A percentile compares a stretch with the other conserved stretches of the same genome.
These are phyloP conservation scores for Clitocybe nebularis DNA, from an alignment of 1,284 basidiomycete genomes.

Conservation along the genomic window DNA sequence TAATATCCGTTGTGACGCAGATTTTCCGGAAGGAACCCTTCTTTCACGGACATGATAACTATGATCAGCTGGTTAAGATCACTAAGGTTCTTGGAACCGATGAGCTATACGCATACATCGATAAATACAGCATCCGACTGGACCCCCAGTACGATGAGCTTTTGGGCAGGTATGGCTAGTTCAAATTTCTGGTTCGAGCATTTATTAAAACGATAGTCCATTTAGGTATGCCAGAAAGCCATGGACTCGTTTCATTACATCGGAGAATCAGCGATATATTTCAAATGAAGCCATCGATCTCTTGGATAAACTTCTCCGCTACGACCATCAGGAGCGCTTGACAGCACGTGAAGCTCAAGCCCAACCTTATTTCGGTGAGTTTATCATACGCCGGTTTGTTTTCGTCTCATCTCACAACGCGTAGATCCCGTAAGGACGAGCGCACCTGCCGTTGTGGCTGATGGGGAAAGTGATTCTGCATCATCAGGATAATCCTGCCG, in stretches of 20 bases:
- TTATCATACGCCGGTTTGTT: slow-evolving; percentile 10
- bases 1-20: slow-evolving; percentile 37
- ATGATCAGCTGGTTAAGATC: slow-evolving; percentile 98
- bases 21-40: slow-evolving; percentile 99
- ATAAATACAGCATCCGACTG: slow-evolving; percentile 92
- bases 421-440: slow-evolving; percentile 61
- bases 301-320: slow-evolving; percentile 91
- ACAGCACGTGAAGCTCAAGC: slow-evolving; percentile 90
- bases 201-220: slow-evolving; percentile 8
- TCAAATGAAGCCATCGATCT: slow-evolving; percentile 99
- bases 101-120: slow-evolving; percentile 86
- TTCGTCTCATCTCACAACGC: slow-evolving; percentile 21
- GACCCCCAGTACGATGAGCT: slow-evolving; percentile 90
- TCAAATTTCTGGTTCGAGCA: too few species aligned
- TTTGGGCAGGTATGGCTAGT: slow-evolving; percentile 66
- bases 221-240: slow-evolving; percentile 86
- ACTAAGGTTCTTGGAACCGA: slow-evolving; percentile 97
- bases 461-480: slow-evolving; percentile 74
- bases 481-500: slow-evolving; percentile 39
- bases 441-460: slow-evolving; percentile 45
- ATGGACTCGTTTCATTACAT: slow-evolving; percentile 91
- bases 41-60: slow-evolving; percentile 99
- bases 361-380: slow-evolving; percentile 85
- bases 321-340: slow-evolving; percentile 95
- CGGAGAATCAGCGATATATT: slow-evolving; percentile 95